Conservation (phyloP, 176 grass and related monocot species). For the Puccinellia tenuiflora region DNA sequence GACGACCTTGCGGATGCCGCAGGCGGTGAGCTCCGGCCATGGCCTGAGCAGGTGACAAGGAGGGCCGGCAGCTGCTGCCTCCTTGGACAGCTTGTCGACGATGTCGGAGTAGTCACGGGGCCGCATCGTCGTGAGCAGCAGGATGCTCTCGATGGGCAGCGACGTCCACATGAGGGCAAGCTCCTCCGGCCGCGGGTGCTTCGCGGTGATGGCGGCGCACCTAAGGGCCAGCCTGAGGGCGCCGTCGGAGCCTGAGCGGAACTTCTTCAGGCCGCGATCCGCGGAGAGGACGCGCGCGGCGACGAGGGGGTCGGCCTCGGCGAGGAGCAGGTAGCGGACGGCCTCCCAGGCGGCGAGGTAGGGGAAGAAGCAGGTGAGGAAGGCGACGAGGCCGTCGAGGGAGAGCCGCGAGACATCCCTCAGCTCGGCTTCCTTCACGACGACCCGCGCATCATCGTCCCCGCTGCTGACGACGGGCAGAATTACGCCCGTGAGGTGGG, state of each 20-base stretch:
- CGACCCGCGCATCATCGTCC: background rate
- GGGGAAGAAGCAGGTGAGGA: constrained; percentile 10
- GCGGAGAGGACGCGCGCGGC: background rate
- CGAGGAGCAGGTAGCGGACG: background rate
- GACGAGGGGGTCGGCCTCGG: background rate
- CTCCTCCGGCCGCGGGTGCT: background rate
- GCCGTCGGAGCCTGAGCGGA: background rate
- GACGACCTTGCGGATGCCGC: background rate
- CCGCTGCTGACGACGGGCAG: background rate
- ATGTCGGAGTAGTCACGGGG: background rate
- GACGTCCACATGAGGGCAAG: background rate
- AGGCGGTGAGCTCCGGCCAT: background rate
- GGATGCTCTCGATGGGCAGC: background rate
- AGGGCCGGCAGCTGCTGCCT: background rate
- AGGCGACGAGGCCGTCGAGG: background rate
- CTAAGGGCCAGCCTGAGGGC: background rate
- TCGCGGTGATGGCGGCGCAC: background rate
- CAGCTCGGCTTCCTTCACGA: background rate
- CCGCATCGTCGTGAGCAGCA: background rate
- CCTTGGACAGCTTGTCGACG: background rate
- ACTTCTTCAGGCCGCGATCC: background rate
- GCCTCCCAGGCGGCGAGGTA: background rate
- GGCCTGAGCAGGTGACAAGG: background rate
- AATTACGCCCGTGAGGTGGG: background rate
- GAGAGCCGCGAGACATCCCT: background rate